These are phyloP conservation scores for Oldenlandia corymbosa DNA, from an alignment of 257 asterid genomes.

Conservation along the genomic window DNA sequence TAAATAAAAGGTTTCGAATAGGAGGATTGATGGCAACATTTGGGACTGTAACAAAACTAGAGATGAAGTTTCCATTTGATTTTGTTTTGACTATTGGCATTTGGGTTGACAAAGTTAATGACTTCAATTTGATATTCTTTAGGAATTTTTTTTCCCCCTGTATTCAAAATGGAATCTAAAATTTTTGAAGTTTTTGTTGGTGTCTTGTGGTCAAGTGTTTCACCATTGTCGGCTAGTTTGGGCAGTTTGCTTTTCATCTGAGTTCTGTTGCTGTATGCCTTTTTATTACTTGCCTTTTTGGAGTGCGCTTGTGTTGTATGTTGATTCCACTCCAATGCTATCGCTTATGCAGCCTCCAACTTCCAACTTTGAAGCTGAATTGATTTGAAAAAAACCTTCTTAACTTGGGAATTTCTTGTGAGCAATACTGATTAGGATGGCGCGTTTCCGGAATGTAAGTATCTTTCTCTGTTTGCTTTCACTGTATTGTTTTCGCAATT, in stretches of 20 bases:
- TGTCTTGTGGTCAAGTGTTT: too few species aligned
- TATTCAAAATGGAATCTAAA: too few species aligned
- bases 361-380: neutral
- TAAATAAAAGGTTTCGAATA: neutral
- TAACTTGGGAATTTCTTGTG: neutral
- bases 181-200: too few species aligned
- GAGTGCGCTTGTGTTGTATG: neutral
- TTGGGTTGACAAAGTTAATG: too few species aligned
- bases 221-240: neutral
- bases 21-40: neutral
- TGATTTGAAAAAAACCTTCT: neutral
- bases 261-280: neutral
- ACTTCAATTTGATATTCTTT: too few species aligned
- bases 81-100: neutral
- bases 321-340: neutral
- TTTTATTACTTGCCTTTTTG: neutral
- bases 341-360: neutral
- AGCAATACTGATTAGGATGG: constrained; percentile 34
- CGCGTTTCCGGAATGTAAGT: constrained; percentile 62
- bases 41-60: neutral
- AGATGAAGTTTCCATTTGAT: neutral
- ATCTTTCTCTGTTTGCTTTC: neutral
- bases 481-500: neutral
- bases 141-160: too few species aligned
- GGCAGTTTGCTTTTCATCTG: too few species aligned